phyloP scores from a whole-genome alignment of 2,329 filamentous ascomycete genomes.

The Xylariaceae sp. region DNA sequence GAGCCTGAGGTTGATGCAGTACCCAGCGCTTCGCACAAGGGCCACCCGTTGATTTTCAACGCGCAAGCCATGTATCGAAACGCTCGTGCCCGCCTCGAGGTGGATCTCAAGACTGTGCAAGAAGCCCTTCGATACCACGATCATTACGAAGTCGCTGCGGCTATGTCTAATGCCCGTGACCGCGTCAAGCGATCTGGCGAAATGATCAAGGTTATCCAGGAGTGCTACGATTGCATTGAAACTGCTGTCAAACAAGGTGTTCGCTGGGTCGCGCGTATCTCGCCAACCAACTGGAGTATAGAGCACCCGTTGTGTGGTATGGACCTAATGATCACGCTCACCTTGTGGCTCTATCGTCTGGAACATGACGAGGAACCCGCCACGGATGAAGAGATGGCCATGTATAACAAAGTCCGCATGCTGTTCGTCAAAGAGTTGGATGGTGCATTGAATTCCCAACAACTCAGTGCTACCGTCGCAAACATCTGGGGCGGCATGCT shows the following conservation, averaged over 20 bases:
- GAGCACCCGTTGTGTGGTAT: slow-evolving; percentile 95
- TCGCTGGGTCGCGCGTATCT: slow-evolving; percentile 96
- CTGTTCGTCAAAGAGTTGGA: slow-evolving; percentile 89
- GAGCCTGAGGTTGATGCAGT: slow-evolving; percentile 87
- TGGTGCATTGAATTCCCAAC: slow-evolving; percentile 71
- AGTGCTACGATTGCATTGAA: slow-evolving; percentile 97
- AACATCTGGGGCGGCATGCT: slow-evolving; percentile 97
- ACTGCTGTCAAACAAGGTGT: slow-evolving; percentile 92
- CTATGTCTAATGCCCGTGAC: slow-evolving; percentile 92
- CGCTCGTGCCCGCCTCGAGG: slow-evolving; percentile 84
- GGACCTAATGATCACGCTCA: slow-evolving; percentile 96
- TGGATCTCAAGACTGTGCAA: slow-evolving; percentile 92
- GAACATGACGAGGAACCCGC: slow-evolving; percentile 97
- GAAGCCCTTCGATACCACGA: slow-evolving; percentile 96
- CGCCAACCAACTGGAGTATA: slow-evolving; percentile 97
- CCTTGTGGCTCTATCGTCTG: slow-evolving; percentile 96
- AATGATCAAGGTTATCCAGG: slow-evolving; percentile 98
- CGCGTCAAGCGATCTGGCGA: slow-evolving; percentile 92
- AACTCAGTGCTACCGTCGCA: slow-evolving; percentile 88
- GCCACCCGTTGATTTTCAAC: slow-evolving; percentile 95
- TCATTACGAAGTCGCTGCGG: slow-evolving; percentile 91
- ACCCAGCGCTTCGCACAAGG: slow-evolving; percentile 90
- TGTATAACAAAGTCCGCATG: slow-evolving; percentile 90
- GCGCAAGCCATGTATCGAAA: slow-evolving; percentile 96
- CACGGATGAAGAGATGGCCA: slow-evolving; percentile 75